Conservation (phyloP, 169 alveolate species). For the Perkinsus marinus region DNA sequence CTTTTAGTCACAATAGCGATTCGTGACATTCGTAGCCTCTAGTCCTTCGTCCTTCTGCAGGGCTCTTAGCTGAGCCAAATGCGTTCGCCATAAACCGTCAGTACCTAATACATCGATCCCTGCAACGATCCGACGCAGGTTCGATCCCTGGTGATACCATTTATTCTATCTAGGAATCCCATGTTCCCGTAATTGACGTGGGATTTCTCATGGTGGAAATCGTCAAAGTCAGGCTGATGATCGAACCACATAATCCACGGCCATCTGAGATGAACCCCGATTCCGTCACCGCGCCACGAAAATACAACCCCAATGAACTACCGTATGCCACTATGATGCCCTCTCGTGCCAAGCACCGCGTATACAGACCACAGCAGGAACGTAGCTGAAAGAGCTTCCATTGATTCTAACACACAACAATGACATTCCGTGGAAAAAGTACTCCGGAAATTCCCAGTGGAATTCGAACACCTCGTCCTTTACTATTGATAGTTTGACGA, state of each 20-base stretch:
- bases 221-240: constrained; percentile 4
- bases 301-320: background rate
- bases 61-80: background rate
- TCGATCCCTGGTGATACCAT: background rate
- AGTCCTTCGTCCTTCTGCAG: background rate
- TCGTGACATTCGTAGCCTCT: background rate
- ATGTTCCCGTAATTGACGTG: background rate
- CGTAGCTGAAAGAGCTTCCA: background rate
- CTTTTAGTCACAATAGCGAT: background rate
- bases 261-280: background rate
- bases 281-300: background rate
- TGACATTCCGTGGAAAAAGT: no score
- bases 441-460: no score
- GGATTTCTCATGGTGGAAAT: constrained; percentile 1
- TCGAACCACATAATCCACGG: background rate
- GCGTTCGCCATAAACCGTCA: background rate
- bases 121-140: background rate
- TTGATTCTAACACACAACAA: background rate
- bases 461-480: no score
- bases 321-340: constrained; percentile 1
- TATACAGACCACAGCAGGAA: background rate
- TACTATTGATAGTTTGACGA: no score
- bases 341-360: constrained; percentile 1
- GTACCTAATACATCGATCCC: background rate
- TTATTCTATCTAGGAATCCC: background rate